Evolutionary conservation across 2,329 filamentous ascomycete species (phyloP), one percentile per base, ranked within the genome.

Genomic region (Dactylellina sp.): DNA sequence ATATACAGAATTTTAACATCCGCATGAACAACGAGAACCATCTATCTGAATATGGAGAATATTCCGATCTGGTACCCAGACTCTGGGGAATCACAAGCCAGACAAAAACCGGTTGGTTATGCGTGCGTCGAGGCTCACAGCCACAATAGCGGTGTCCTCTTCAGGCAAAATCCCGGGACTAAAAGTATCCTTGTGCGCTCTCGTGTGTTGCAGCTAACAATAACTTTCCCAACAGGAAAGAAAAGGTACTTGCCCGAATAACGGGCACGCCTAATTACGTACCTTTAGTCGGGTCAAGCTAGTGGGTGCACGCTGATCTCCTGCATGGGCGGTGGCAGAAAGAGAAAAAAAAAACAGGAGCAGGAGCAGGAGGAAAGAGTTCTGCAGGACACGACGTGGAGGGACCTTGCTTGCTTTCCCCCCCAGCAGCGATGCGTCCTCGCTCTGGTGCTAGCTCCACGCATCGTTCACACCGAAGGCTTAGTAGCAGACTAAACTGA

Each of bases 231-330:
- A 72, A 52, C 60, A 60, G 68, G 64, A 63, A 71, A 53, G 44
- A 60, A 46, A 35, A 53, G 40, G 44, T 44, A 64, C 57, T 64
- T 52, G 66, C 66, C 66, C 66, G 59, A 71, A 53, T 22, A 44
- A 71, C 66, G 66, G 68, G 68, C 68, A 72, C 68, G 68, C 68
- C 68, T 72, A 65, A 72, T 72, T 72, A 72, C 68, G 68, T 72
- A 72, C 46, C 60, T 52, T 55, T 42, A 20, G 42, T 65, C 52
- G 59, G 60, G 68, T 55, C 60, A 47, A 65, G 53, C 52, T 57
- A 18, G 52, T 50, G 46, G 50, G 28, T 12, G 40, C 42, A 37
- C 28, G 66, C 32, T 72, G 56, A 59, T 62, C 59, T 63, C 60
- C 60, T 72, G 66, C 59, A 72, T 64, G 59, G 60, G 28, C 7